These are phyloP conservation scores for Sphaerobolus stellatus DNA, from an alignment of 1,284 basidiomycete genomes.

Conservation along the genomic window DNA sequence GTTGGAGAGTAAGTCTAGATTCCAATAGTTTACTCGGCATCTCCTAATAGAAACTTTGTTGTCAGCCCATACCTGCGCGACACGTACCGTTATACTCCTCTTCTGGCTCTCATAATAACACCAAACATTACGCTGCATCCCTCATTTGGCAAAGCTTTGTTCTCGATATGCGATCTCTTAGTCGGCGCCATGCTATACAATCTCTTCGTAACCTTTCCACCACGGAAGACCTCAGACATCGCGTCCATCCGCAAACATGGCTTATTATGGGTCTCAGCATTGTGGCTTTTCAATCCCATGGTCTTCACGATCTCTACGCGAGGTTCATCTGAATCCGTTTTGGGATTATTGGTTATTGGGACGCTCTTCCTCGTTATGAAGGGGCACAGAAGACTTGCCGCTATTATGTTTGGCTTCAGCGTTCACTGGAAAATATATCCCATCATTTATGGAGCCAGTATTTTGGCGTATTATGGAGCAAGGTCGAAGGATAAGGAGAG, in stretches of 20 bases:
- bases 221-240: slow-evolving; percentile 25
- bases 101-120: slow-evolving; percentile 79
- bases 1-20: slow-evolving; percentile 65
- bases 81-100: slow-evolving; percentile 96
- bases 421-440: slow-evolving; percentile 97
- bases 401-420: slow-evolving; percentile 72
- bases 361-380: slow-evolving; percentile 64
- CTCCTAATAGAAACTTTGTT: not conserved
- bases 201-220: slow-evolving; percentile 57
- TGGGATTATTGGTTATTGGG: slow-evolving; percentile 78
- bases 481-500: slow-evolving; percentile 13
- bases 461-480: slow-evolving; percentile 63
- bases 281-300: slow-evolving; percentile 89
- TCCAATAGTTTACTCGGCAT: not conserved
- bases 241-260: slow-evolving; percentile 32
- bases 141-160: slow-evolving; percentile 88
- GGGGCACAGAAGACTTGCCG: slow-evolving; percentile 45
- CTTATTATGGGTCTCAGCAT: slow-evolving; percentile 49
- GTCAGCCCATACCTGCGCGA: slow-evolving; percentile 86
- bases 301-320: slow-evolving; percentile 96
- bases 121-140: slow-evolving; percentile 81
- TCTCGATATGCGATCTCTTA: slow-evolving; percentile 82
- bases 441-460: slow-evolving; percentile 81
- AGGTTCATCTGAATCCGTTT: slow-evolving; percentile 90
- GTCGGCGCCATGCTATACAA: slow-evolving; percentile 79